phyloP scores from a whole-genome alignment of 2,329 filamentous ascomycete genomes.

The Scytalidium sp. region DNA sequence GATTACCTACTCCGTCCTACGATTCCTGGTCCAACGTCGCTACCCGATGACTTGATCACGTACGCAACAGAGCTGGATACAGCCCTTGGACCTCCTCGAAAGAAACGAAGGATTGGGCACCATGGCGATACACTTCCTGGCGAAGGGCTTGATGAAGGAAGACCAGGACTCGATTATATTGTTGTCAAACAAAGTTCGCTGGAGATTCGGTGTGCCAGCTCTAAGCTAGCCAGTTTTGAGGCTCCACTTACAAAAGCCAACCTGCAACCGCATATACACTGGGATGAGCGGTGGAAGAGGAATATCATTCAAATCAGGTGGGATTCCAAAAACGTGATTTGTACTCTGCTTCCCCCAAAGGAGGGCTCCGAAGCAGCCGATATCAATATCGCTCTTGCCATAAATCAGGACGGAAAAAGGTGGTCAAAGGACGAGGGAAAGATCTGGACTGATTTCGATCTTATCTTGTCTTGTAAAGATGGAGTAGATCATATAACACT shows the following conservation, averaged over 20 bases:
- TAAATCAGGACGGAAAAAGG: constrained; percentile 18
- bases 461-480: constrained; percentile 16
- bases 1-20: not conserved
- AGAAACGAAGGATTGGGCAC: constrained; percentile 15
- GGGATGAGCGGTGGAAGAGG: constrained; percentile 4
- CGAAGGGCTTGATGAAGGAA: not conserved
- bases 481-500: constrained; percentile 19
- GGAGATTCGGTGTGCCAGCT: constrained; percentile 17
- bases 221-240: constrained; percentile 12
- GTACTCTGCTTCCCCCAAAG: not conserved
- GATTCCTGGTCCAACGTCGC: not conserved
- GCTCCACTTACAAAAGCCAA: constrained; percentile 14
- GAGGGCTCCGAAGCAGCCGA: constrained; percentile 11
- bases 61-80: constrained; percentile 8
- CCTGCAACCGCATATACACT: constrained; percentile 14
- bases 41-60: constrained; percentile 17
- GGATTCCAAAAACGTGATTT: not conserved
- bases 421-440: constrained; percentile 19
- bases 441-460: constrained; percentile 23
- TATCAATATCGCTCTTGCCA: constrained; percentile 17
- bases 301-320: not conserved
- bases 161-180: constrained; percentile 17
- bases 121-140: not conserved
- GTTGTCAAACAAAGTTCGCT: constrained; percentile 20
- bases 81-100: constrained; percentile 16